A percentile compares a stretch with the other conserved stretches of the same genome.
Conservation (phyloP, 169 alveolate genomes). For the Eimeria necatrix region DNA sequence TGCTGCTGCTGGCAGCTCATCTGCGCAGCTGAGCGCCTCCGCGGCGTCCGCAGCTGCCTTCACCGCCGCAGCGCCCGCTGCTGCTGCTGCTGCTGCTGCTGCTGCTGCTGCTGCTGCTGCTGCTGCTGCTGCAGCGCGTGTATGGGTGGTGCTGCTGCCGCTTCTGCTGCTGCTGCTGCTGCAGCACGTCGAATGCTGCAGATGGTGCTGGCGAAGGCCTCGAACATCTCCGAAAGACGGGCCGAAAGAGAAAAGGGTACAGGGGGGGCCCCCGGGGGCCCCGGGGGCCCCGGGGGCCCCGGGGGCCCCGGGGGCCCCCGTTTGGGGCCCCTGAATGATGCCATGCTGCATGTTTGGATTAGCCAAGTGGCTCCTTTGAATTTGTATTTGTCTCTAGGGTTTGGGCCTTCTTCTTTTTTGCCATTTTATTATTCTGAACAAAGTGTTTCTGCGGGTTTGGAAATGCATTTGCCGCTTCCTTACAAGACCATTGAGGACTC, state of each 20-base stretch:
- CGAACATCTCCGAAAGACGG: not conserved
- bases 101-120: too few species aligned
- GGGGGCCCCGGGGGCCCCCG: not conserved
- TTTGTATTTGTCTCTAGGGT: slow-evolving; percentile 50
- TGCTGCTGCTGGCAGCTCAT: too few species aligned
- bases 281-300: not conserved
- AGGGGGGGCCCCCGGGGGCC: too few species aligned
- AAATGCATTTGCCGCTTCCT: slow-evolving; percentile 47
- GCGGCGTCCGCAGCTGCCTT: too few species aligned
- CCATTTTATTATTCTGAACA: slow-evolving; percentile 22
- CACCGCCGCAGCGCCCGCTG: too few species aligned
- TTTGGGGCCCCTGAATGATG: not conserved
- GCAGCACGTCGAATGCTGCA: not conserved
- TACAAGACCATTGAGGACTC: slow-evolving; percentile 48
- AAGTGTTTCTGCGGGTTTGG: slow-evolving; percentile 4
- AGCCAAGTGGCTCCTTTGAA: slow-evolving; percentile 38
- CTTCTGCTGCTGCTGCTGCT: too few species aligned
- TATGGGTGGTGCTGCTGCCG: too few species aligned
- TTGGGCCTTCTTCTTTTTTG: not conserved
- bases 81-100: too few species aligned
- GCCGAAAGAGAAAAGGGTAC: too few species aligned
- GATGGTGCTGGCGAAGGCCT: not conserved
- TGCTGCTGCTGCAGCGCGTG: too few species aligned
- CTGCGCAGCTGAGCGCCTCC: too few species aligned
- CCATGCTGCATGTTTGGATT: slow-evolving; percentile 64